Evolutionary conservation across 108 stramenopile genomes (phyloP).

Genomic region (Pelagomonas calceolata): DNA sequence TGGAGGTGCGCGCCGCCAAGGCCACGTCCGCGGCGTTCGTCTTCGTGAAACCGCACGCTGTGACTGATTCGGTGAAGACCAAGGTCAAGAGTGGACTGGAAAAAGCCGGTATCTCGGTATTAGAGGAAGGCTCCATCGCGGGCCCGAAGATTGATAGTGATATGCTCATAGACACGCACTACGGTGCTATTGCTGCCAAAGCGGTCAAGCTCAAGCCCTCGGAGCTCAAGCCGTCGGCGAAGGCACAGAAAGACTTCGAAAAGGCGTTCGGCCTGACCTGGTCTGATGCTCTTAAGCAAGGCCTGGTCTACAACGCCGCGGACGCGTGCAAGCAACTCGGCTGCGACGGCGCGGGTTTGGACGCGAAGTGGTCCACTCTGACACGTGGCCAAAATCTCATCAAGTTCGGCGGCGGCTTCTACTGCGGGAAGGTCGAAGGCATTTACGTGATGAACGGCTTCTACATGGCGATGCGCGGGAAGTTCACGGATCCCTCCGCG

Average conservation of each 20-base stretch:
- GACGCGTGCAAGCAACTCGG: conserved; percentile 32
- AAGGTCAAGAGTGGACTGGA: conserved; percentile 10
- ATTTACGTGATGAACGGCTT: conserved; percentile 40
- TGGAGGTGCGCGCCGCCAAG: background rate
- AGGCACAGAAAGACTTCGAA: conserved; percentile 23
- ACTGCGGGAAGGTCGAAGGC: conserved; percentile 31
- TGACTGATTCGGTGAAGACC: conserved; percentile 12
- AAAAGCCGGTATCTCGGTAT: conserved; percentile 15
- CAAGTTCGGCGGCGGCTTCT: conserved; percentile 36
- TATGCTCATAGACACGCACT: conserved; percentile 35
- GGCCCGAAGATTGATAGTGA: conserved; percentile 20
- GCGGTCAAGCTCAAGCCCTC: conserved; percentile 28
- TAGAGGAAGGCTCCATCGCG: conserved; percentile 18
- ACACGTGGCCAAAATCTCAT: conserved; percentile 17
- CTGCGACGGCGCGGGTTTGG: conserved; percentile 21
- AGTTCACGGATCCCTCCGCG: conserved; percentile 17
- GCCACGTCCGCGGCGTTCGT: conserved; percentile 15
- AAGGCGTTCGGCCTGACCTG: conserved; percentile 25
- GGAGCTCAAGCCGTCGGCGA: conserved; percentile 22
- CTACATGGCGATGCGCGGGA: conserved; percentile 39
- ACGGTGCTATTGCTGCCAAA: conserved; percentile 35
- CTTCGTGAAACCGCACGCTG: conserved; percentile 41
- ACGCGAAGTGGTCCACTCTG: conserved; percentile 21
- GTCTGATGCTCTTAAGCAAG: conserved; percentile 18
- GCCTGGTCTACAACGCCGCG: conserved; percentile 33